Base-by-base conservation (phyloP, 140 eudicot species). In the Cichorium intybus region DNA sequence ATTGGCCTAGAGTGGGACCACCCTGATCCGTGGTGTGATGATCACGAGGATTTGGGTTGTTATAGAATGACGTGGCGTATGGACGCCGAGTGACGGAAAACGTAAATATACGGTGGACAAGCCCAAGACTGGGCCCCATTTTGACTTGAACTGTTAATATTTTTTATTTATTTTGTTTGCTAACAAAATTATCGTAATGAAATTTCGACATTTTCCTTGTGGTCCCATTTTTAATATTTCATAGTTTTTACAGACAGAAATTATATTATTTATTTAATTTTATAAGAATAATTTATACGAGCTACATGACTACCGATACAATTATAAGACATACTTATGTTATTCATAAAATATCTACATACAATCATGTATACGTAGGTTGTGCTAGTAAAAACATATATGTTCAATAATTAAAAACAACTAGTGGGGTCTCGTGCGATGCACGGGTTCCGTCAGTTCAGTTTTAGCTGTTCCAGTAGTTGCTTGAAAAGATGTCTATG, bases 41-140 rank as follows among this genome's bases (percentile, higher is more conserved):
- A 64, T 64, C 64, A 34, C 52, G 29, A 48, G 28, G 69, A 58
- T 31, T 45, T 46, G 31, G 37, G 48, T 37, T 6, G 63, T 47
- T 46, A 50, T 15, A 24, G 46, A n/a, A 43, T 76, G 81, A 76
- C 68, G 76, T 62, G 81, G 76, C 68, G 77, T 14, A 43, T 61
- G 55, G 79, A 74, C 43, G 57, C 68, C 79, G 61, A 34, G 62
- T 47, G 68, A 56, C 24, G 62, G 79, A 74, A 41, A 27, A 31
- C 45, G 69, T 28, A 68, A 52, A 48, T 18, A 53, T 54, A 62
- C 5, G 48, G 47, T 24, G 54, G 52, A 56, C 15, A 5, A 15
- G 11, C 29, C 57, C 29, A 31, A 71, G 56, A 33, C 26, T 64
- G 34, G 56, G 66, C 23, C 58, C 29, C 23, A 34, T 26, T 48